phyloP scores from a whole-genome alignment of 129 eudicot genomes.

The Calendula officinalis region DNA sequence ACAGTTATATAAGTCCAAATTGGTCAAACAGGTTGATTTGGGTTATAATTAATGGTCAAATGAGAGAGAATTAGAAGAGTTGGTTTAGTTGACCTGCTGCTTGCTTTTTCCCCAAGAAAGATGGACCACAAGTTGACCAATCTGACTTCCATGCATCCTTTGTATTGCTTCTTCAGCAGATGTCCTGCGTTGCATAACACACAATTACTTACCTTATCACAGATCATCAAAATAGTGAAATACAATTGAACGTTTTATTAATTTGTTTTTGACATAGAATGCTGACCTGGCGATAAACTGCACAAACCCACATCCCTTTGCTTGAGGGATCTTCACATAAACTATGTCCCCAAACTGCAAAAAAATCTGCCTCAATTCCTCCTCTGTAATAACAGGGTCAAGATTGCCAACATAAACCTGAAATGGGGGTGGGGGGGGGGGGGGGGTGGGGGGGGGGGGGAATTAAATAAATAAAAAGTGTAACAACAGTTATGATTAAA shows the following conservation, averaged over 20 bases:
- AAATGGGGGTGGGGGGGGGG: too few relatives aligned
- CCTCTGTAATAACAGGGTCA: constrained; percentile 83
- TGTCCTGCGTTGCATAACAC: constrained; percentile 47
- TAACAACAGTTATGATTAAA: constrained; percentile 10
- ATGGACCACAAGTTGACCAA: constrained; percentile 86
- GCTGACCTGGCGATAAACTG: constrained; percentile 77
- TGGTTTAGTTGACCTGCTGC: constrained; percentile 54
- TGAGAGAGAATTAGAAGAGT: background rate
- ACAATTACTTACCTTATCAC: constrained; percentile 17
- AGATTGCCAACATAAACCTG: constrained; percentile 86
- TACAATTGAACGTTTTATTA: background rate
- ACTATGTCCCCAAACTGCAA: constrained; percentile 81
- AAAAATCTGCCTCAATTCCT: constrained; percentile 85
- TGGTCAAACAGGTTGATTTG: background rate
- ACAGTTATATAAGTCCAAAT: constrained; percentile 18
- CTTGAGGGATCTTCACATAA: constrained; percentile 80
- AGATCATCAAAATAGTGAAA: constrained; percentile 7
- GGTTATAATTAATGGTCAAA: background rate
- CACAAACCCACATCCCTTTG: constrained; percentile 91
- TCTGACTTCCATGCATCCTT: constrained; percentile 80
- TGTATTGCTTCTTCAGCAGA: constrained; percentile 98
- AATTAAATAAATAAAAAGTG: background rate
- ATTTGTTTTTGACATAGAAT: constrained; percentile 5
- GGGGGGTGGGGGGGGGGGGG: too few relatives aligned
- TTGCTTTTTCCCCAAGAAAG: constrained; percentile 92